These are phyloP conservation scores for Colletotrichum costaricense DNA, from an alignment of 2,329 filamentous ascomycete species.

Conservation along the genomic window DNA sequence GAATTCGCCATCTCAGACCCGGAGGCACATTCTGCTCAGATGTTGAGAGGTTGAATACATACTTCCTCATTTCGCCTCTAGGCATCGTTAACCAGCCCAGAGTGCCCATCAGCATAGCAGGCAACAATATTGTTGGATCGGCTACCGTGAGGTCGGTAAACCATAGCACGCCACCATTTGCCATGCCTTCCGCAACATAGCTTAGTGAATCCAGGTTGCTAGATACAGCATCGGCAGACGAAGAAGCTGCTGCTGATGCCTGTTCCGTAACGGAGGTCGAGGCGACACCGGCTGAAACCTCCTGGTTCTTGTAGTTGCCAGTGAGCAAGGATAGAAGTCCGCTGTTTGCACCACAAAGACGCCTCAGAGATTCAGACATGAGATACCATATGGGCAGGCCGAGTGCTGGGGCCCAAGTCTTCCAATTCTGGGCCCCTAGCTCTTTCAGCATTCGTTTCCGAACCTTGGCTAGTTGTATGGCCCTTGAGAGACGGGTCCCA, in stretches of 20 bases:
- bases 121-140: slow-evolving; percentile 65
- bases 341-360: slow-evolving; percentile 55
- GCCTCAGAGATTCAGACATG: slow-evolving; percentile 61
- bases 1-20: slow-evolving; percentile 11
- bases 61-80: neutral
- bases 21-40: neutral
- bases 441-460: slow-evolving; percentile 47
- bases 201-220: slow-evolving; percentile 38
- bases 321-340: slow-evolving; percentile 45
- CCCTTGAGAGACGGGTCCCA: neutral
- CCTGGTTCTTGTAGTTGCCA: neutral
- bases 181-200: slow-evolving; percentile 49
- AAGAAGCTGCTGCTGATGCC: slow-evolving; percentile 1
- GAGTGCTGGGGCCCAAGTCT: slow-evolving; percentile 51
- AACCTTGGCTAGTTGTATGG: neutral
- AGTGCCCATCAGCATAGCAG: neutral
- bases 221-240: slow-evolving; percentile 37
- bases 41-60: slow-evolving; percentile 8
- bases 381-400: slow-evolving; percentile 61
- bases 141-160: slow-evolving; percentile 64
- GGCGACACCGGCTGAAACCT: neutral
- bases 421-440: slow-evolving; percentile 61
- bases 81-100: slow-evolving; percentile 12
- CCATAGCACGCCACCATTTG: slow-evolving; percentile 65
- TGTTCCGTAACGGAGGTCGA: slow-evolving; percentile 12